Conservation (phyloP, 1,284 basidiomycete genomes). For the Moesziomyces parantarcticus region DNA sequence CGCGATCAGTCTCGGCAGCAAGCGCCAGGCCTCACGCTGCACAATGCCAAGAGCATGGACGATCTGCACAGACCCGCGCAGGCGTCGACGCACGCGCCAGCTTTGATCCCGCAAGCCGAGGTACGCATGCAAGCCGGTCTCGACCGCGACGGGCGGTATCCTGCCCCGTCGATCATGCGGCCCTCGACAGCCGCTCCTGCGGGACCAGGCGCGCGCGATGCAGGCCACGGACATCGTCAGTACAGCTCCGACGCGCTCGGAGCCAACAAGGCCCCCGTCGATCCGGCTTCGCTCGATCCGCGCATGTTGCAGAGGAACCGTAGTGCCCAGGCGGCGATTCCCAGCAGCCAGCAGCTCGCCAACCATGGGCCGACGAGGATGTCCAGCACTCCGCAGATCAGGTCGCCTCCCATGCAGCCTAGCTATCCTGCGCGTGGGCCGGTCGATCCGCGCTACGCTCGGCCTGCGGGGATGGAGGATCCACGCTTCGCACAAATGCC, state of each 20-base stretch:
- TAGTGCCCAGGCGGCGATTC: constrained; percentile 44
- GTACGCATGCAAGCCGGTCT: constrained; percentile 31
- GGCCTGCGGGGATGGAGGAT: background rate
- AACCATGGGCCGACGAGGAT: constrained; percentile 30
- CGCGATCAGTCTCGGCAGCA: constrained; percentile 10
- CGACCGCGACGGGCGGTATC: constrained; percentile 49
- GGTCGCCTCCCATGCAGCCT: constrained; percentile 29
- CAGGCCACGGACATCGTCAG: constrained; percentile 33
- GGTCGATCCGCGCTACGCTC: constrained; percentile 11
- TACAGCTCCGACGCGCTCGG: constrained; percentile 45
- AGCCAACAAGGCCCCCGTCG: constrained; percentile 3
- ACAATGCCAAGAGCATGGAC: constrained; percentile 53
- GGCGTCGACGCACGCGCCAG: constrained; percentile 13
- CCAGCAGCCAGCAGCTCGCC: constrained; percentile 26
- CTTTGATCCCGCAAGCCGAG: constrained; percentile 28
- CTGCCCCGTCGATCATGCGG: constrained; percentile 35
- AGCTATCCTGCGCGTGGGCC: constrained; percentile 7
- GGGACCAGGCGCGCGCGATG: constrained; percentile 15
- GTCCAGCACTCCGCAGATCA: constrained; percentile 41
- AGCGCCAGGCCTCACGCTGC: constrained; percentile 23
- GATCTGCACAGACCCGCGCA: constrained; percentile 37
- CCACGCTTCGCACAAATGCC: constrained; percentile 18
- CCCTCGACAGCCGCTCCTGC: constrained; percentile 45
- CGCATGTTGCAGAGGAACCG: constrained; percentile 40
- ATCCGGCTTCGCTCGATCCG: constrained; percentile 15